These are phyloP conservation scores for Mycena epipterygia DNA, from an alignment of 768 basidiomycete species.

Conservation along the genomic window DNA sequence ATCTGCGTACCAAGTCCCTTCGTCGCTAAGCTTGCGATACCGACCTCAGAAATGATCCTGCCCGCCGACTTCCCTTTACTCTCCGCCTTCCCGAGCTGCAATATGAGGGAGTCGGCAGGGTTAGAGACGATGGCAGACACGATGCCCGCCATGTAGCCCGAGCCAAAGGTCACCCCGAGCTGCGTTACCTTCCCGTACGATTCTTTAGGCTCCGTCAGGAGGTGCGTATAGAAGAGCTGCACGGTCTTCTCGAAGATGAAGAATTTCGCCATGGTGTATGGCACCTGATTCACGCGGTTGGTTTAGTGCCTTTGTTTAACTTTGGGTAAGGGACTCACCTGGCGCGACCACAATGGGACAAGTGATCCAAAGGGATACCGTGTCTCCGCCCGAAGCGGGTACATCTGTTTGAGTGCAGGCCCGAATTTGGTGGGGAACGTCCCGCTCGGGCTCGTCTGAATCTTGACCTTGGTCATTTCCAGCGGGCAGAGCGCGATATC, in stretches of 20 bases:
- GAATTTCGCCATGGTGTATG: conserved; percentile 99
- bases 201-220: conserved; percentile 84
- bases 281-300: too few species aligned
- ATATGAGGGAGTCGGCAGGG: conserved; percentile 94
- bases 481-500: conserved; percentile 95
- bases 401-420: conserved; percentile 5
- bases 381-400: background rate
- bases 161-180: conserved; percentile 88
- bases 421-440: background rate
- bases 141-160: conserved; percentile 95
- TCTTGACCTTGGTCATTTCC: conserved; percentile 76
- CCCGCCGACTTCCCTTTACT: conserved; percentile 87
- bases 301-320: too few species aligned
- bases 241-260: conserved; percentile 93
- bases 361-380: conserved; percentile 1
- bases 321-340: background rate
- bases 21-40: conserved; percentile 72
- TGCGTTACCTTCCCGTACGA: conserved; percentile 85
- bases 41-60: conserved; percentile 80
- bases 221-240: too few species aligned
- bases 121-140: conserved; percentile 96
- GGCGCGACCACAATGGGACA: conserved; percentile 6
- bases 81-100: conserved; percentile 89
- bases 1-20: conserved; percentile 92
- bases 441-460: conserved; percentile 1